phyloP scores from a whole-genome alignment of 257 asterid species.

The Leptodermis oblonga region DNA sequence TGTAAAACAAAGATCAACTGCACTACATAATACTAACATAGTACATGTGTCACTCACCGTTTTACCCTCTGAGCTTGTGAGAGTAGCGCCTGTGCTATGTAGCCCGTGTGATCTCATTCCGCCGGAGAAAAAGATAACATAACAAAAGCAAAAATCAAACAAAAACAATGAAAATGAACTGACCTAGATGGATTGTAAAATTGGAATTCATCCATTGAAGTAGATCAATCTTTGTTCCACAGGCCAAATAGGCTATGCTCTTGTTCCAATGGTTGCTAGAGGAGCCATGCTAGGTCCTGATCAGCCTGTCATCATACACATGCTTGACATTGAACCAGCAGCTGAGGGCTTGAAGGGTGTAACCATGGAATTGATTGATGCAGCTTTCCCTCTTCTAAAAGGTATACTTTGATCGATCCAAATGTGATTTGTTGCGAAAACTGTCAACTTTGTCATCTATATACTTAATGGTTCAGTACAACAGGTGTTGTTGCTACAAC shows the following conservation, averaged over 20 bases:
- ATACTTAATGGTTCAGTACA: neutral
- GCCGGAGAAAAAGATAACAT: too few relatives aligned
- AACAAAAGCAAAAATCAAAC: too few relatives aligned
- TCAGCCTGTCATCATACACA: constrained; percentile 73
- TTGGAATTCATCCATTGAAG: constrained; percentile 51
- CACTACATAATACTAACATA: too few relatives aligned
- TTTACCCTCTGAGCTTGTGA: too few relatives aligned
- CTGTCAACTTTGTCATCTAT: neutral
- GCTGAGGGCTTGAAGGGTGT: constrained; percentile 54
- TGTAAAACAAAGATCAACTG: constrained; percentile 79
- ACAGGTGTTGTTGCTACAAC: constrained; percentile 73
- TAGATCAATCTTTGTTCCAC: constrained; percentile 21
- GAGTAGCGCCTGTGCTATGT: too few relatives aligned
- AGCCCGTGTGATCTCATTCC: too few relatives aligned
- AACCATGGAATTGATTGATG: constrained; percentile 71
- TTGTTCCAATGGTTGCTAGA: constrained; percentile 75
- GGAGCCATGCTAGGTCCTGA: constrained; percentile 77
- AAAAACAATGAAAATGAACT: too few relatives aligned
- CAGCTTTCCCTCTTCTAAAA: constrained; percentile 84
- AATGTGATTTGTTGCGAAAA: neutral
- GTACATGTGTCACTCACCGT: too few relatives aligned
- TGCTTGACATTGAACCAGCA: constrained; percentile 68
- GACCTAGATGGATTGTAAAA: too few relatives aligned
- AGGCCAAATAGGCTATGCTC: constrained; percentile 92
- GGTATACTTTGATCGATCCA: constrained; percentile 22